Evolutionary conservation across 495 filamentous ascomycete species (phyloP), one percentile per base, ranked within the genome.

Genomic region (Parathielavia hyrcaniae): DNA sequence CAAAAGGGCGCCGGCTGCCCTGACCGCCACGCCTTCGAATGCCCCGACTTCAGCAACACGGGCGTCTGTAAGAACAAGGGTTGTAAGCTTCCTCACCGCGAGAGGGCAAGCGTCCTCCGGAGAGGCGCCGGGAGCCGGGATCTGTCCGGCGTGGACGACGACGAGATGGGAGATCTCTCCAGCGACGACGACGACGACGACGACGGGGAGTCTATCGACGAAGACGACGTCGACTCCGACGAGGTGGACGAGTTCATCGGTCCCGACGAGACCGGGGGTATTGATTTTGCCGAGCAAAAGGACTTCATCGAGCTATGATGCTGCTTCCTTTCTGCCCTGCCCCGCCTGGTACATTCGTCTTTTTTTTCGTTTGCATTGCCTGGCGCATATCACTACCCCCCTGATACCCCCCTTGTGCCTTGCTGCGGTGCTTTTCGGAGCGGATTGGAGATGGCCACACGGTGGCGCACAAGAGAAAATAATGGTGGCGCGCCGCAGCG

Each of bases 31-130:
- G 84, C 89, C 54, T 78, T 76, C 63, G 93, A 97, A 69, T 98
- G 93, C 67, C 93, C 93, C 46, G 89, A 97, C 69, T 96, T 95
- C 77, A 87, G 88, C 78, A 96, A 96, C 74, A 87, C 80, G 50
- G 92, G 91, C 59, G 73, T 78, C 38, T 98, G 93, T 82, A 85
- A 83, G 65, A 84, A 83, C 67, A 86, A 86, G 71, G 85, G 84
- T 36, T 98, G 93, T 77, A 85, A 83, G 65, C 77, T 97, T 58
- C 88, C 83, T 30, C 93, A 98, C 72, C 82, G 92, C 63, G 88
- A 95, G 73, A 85, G 90, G 73, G 93, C 93, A 57, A 81, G 80
- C 76, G 74, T 81, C 64, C 75, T 82, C 53, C 80, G 79, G 55
- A 78, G 67, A 58, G 72, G 71, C 26, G 41, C 40, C 0, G 34